Base-by-base conservation (phyloP, 139 green algal genomes). In the Micractinium sp. region DNA sequence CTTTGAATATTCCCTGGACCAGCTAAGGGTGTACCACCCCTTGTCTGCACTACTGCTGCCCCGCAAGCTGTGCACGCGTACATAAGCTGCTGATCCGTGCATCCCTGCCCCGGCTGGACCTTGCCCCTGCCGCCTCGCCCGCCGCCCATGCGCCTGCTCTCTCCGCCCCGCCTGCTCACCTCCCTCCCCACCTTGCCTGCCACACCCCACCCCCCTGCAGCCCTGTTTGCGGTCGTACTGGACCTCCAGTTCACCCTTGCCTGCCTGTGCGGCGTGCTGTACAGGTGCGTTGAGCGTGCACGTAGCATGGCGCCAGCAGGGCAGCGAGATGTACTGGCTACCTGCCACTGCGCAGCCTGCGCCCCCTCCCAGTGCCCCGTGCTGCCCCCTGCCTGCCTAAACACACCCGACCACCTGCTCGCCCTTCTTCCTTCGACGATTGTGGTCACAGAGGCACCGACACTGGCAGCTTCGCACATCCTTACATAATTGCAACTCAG, bases 221-320 rank as follows among this genome's bases (percentile, higher is more conserved):
- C 75, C 3, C n/a, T 90, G 38, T 90, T 90, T 61, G 5, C 22
- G 5, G 74, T 88, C 25, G 66, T 88, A 2, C 14, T 23, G 36
- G 27, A 53, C 41, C 74, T 88, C 38, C 76, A 76, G 0, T 88
- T 88, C 38, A 85, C 81, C 4, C 29, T 91, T 31, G 88, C 66
- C 35, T 91, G 81, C 69, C 61, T 88, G 9, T 67, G 73, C 41
- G 67, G 56, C n/a, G 39, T 38, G 12, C 61, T 91, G 5, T 88
- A 85, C 88, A 67, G 78, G 41, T 41, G n/a, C 12, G 69, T 5
- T 14, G 3, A 35, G 29, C 27, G 1, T 33, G 69, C 27, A 35
- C 29, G 12, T 35, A 27, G 69, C 14, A 35, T 14, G 22, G 27
- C 27, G 12, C 7, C 47, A 27, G 69, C 14, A 35, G 69, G 22